phyloP scores from a whole-genome alignment of 179 eudicot species.

The Silene noctiflora region DNA sequence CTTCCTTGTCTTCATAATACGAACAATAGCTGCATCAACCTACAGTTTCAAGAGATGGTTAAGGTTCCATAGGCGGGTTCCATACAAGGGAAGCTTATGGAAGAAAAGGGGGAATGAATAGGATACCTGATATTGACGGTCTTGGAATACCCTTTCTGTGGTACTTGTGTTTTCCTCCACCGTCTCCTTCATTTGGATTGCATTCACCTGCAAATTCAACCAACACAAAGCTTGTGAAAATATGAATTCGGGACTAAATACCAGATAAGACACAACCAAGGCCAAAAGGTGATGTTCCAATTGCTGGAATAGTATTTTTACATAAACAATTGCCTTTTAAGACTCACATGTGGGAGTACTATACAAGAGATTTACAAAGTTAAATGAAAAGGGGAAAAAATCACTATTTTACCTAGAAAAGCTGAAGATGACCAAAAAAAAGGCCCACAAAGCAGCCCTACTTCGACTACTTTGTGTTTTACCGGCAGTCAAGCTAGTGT shows the following conservation, averaged over 20 bases:
- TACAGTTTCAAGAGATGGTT: constrained; percentile 20
- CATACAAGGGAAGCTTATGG: background rate
- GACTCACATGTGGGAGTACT: too few relatives aligned
- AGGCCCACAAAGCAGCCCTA: too few relatives aligned
- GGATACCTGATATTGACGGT: constrained; percentile 97
- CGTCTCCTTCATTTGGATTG: constrained; percentile 97
- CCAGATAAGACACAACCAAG: background rate
- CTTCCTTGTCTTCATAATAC: constrained; percentile 97
- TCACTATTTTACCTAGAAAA: too few relatives aligned
- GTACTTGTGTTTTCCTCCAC: constrained; percentile 96
- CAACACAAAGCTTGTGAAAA: background rate
- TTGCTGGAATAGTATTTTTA: too few relatives aligned
- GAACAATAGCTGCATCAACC: constrained; percentile 99
- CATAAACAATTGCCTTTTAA: too few relatives aligned
- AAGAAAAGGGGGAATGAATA: background rate
- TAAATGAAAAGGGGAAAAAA: too few relatives aligned
- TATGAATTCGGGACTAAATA: background rate
- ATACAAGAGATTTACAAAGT: too few relatives aligned
- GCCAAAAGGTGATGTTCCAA: background rate
- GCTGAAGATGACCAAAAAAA: too few relatives aligned
- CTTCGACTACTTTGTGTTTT: too few relatives aligned
- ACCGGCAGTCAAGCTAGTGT: too few relatives aligned
- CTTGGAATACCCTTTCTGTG: constrained; percentile 96
- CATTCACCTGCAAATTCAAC: constrained; percentile 69
- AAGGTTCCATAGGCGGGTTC: background rate